Conservation (phyloP, 345 rosid species). For the Adansonia digitata region DNA sequence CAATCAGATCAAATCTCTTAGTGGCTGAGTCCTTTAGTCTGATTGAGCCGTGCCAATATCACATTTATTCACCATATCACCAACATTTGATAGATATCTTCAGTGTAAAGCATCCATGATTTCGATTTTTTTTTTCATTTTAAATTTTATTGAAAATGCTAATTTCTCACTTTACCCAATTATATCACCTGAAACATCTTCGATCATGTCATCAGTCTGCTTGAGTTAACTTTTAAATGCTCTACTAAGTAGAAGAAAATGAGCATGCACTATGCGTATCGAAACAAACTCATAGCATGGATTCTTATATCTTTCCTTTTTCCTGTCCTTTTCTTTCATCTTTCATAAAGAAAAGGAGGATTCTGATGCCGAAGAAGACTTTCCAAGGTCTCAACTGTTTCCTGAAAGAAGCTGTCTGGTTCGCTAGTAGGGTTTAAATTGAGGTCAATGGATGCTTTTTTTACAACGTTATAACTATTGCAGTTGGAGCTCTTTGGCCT, state of each 20-base stretch:
- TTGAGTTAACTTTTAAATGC: background rate
- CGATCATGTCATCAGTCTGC: background rate
- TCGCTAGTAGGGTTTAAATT: too few species aligned
- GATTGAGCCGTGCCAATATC: constrained; percentile 36
- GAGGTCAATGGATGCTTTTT: too few species aligned
- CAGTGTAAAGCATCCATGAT: background rate
- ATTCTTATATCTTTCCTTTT: background rate
- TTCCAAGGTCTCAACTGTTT: background rate
- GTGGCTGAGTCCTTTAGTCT: constrained; percentile 13
- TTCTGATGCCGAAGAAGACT: background rate
- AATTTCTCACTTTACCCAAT: background rate
- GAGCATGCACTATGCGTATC: background rate
- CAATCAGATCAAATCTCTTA: constrained; percentile 8
- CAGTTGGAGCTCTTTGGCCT: too few species aligned
- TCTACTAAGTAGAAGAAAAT: background rate
- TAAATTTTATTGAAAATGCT: background rate
- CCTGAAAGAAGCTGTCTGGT: background rate
- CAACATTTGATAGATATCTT: background rate
- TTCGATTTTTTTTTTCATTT: too few species aligned
- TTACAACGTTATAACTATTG: too few species aligned
- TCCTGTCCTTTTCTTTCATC: background rate
- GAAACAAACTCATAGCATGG: background rate
- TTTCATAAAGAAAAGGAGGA: background rate
- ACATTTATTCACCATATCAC: background rate
- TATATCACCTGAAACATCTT: background rate